Evolutionary conservation across 305 asterid species (phyloP).

Genomic region (Fraxinus dipetala): DNA sequence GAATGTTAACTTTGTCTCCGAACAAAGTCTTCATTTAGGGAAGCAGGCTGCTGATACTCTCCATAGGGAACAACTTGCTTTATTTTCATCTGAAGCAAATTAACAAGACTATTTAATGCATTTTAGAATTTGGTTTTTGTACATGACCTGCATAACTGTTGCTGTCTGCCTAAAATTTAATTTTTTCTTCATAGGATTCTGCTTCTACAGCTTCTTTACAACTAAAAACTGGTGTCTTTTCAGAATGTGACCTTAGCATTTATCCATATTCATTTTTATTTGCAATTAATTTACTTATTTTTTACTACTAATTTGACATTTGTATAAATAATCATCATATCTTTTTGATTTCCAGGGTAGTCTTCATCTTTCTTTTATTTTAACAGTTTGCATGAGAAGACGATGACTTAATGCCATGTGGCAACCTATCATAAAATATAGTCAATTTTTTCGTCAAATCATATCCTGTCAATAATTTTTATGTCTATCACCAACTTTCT

Average conservation of each 20-base stretch:
- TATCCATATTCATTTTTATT: neutral
- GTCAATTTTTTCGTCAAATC: no score
- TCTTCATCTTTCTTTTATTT: neutral
- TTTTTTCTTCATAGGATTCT: neutral
- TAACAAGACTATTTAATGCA: neutral
- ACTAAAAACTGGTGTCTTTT: neutral
- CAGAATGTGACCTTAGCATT: neutral
- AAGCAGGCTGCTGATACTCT: neutral
- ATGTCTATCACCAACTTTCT: no score
- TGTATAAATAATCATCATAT: neutral
- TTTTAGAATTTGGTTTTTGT: neutral
- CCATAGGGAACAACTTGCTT: neutral
- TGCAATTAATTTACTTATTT: neutral
- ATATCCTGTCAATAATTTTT: no score
- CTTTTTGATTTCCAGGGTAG: neutral
- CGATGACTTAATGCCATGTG: neutral
- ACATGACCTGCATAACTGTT: neutral
- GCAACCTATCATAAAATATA: no score
- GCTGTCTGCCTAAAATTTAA: neutral
- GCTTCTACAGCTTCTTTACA: neutral
- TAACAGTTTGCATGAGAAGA: neutral
- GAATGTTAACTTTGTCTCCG: conserved; percentile 16
- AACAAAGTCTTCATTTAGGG: neutral
- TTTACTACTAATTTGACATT: neutral
- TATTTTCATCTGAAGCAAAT: neutral